Percentiles rank a stretch among this genome's conserved stretches.
Evolutionary conservation across 192 early-diverging fungal genomes (phyloP).

Genomic region (Martensiomyces pterosporus): DNA sequence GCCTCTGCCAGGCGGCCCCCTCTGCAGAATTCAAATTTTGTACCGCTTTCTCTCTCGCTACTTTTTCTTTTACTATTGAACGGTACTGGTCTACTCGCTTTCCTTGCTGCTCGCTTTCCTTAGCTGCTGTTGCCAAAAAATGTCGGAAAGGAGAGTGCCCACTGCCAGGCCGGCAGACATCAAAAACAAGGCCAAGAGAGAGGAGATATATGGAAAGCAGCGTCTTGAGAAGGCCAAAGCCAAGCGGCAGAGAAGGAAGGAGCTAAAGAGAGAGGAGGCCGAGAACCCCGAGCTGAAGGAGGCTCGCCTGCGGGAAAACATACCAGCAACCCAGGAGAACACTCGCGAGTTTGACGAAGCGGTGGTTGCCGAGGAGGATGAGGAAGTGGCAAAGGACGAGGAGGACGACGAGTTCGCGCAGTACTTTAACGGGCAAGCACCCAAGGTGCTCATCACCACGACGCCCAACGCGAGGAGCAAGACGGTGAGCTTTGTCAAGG

Average conservation of each 20-base stretch:
- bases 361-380: slow-evolving; percentile 70
- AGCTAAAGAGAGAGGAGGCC: slow-evolving; percentile 72
- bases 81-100: too few relatives aligned
- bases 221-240: slow-evolving; percentile 68
- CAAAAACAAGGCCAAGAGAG: slow-evolving; percentile 84
- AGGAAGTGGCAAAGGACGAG: slow-evolving; percentile 79
- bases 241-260: slow-evolving; percentile 70
- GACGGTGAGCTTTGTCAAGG: slow-evolving; percentile 82
- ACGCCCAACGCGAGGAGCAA: slow-evolving; percentile 47
- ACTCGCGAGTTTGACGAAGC: slow-evolving; percentile 92
- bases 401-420: slow-evolving; percentile 80
- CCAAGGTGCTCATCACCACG: slow-evolving; percentile 94
- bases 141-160: slow-evolving; percentile 18
- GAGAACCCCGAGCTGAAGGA: slow-evolving; percentile 82
- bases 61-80: too few relatives aligned
- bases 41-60: too few relatives aligned
- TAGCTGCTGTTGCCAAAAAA: too few relatives aligned
- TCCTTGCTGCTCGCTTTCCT: too few relatives aligned
- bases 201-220: slow-evolving; percentile 69
- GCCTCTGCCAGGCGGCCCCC: too few relatives aligned
- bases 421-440: slow-evolving; percentile 83
- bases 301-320: slow-evolving; percentile 80
- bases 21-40: too few relatives aligned
- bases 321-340: slow-evolving; percentile 89
- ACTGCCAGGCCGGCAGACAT: slow-evolving; percentile 49